A percentile compares a stretch with the other conserved stretches of the same genome.
Conservation (phyloP, 2,329 filamentous ascomycete species). For the Westerdykella sp. region DNA sequence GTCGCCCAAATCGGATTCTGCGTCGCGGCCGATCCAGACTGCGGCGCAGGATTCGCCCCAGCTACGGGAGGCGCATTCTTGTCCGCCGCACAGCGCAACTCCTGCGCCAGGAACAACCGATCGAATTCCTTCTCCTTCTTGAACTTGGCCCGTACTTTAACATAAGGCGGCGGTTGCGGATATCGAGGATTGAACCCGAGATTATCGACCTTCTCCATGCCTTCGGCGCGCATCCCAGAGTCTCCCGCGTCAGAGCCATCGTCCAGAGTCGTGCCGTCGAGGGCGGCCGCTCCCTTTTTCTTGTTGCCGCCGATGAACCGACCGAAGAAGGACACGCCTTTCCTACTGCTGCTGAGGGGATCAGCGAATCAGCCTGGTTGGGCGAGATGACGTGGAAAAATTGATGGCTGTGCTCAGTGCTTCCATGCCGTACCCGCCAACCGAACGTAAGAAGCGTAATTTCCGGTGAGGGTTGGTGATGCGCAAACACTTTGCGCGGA, state of each 20-base stretch:
- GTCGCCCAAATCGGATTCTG: conserved; percentile 80
- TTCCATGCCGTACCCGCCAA: conserved; percentile 1
- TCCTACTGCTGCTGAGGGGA: conserved; percentile 48
- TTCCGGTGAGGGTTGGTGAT: no score
- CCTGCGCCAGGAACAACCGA: conserved; percentile 84
- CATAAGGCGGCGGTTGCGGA: conserved; percentile 85
- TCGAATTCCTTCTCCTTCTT: conserved; percentile 80
- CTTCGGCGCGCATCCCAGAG: conserved; percentile 56
- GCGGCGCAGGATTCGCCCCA: conserved; percentile 23
- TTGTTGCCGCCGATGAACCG: conserved; percentile 70
- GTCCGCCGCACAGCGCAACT: conserved; percentile 58
- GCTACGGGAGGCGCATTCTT: conserved; percentile 24
- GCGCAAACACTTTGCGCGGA: no score
- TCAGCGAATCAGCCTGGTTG: conserved; percentile 12
- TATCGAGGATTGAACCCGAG: conserved; percentile 76
- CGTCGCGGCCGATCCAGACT: conserved; percentile 28
- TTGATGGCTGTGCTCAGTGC: background rate
- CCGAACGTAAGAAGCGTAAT: background rate
- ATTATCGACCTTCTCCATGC: conserved; percentile 69
- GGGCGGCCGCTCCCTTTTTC: conserved; percentile 54
- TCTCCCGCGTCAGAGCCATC: conserved; percentile 66
- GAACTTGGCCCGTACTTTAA: conserved; percentile 73
- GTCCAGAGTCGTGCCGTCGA: conserved; percentile 43
- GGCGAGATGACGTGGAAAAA: no score
- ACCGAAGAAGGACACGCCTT: conserved; percentile 84